phyloP scores from a whole-genome alignment of 495 filamentous ascomycete genomes.

The Penicillium paxilli region DNA sequence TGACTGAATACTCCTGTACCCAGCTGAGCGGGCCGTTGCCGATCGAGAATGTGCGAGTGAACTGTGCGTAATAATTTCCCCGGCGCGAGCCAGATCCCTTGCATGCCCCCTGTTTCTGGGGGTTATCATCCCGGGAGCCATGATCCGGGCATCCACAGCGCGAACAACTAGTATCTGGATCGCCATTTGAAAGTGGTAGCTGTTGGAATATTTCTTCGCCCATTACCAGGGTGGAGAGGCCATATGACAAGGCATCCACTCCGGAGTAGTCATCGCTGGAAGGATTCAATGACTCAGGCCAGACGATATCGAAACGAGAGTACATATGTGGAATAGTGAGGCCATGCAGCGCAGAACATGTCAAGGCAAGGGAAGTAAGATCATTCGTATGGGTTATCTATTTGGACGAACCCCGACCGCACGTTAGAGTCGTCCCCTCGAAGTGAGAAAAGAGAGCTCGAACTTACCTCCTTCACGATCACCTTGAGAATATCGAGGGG shows the following conservation, averaged over 20 bases:
- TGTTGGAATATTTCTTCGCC: constrained; percentile 69
- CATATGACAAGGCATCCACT: constrained; percentile 90
- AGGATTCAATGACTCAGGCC: constrained; percentile 69
- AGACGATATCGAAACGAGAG: constrained; percentile 90
- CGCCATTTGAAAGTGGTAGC: constrained; percentile 13
- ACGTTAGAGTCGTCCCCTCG: constrained; percentile 14
- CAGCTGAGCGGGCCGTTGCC: constrained; percentile 82
- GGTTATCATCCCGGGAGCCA: too few species aligned
- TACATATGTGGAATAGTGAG: constrained; percentile 87
- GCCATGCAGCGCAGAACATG: constrained; percentile 79
- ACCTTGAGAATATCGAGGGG: constrained; percentile 85
- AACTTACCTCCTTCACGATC: constrained; percentile 83
- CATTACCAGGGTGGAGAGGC: constrained; percentile 81
- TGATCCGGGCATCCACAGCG: constrained; percentile 37
- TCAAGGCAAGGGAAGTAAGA: constrained; percentile 77
- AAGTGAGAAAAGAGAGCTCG: neutral
- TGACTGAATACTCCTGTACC: constrained; percentile 85
- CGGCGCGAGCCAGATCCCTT: constrained; percentile 32
- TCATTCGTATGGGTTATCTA: constrained; percentile 87
- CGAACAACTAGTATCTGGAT: constrained; percentile 23
- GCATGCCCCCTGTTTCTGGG: constrained; percentile 11
- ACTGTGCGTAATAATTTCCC: constrained; percentile 83
- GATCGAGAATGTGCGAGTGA: constrained; percentile 85
- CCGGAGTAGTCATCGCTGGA: constrained; percentile 67
- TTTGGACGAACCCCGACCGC: neutral